Conservation (phyloP, 805 yeast species). For the Nematodospora valgi region DNA sequence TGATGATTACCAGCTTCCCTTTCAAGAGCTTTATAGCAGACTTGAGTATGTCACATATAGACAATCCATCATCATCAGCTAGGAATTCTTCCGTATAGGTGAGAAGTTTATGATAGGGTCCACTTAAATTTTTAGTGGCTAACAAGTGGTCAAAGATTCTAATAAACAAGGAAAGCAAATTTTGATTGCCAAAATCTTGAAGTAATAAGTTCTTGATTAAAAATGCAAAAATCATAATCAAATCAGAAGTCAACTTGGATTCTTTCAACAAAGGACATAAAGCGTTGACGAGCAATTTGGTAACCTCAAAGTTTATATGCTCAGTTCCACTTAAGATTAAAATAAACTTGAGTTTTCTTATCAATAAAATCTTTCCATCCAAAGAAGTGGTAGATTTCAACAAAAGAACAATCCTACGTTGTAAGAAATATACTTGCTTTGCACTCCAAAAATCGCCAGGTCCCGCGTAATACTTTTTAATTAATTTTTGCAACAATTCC, state of each 20-base stretch:
- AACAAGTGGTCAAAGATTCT: too few species aligned
- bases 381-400: slow-evolving; percentile 17
- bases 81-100: too few species aligned
- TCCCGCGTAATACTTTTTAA: slow-evolving; percentile 17
- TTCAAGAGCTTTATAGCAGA: slow-evolving; percentile 1
- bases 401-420: slow-evolving; percentile 26
- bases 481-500: slow-evolving; percentile 22
- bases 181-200: too few species aligned
- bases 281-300: slow-evolving; percentile 15
- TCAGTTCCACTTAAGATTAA: slow-evolving; percentile 13
- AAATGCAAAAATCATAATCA: too few species aligned
- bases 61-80: too few species aligned
- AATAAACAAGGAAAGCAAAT: too few species aligned
- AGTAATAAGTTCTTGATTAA: too few species aligned
- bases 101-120: too few species aligned
- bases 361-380: slow-evolving; percentile 17
- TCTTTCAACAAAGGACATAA: slow-evolving; percentile 19
- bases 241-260: too few species aligned
- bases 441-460: slow-evolving; percentile 31
- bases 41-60: not conserved
- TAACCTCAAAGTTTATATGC: slow-evolving; percentile 14
- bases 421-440: slow-evolving; percentile 32
- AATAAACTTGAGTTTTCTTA: slow-evolving; percentile 39
- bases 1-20: not conserved
- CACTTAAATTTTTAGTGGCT: too few species aligned